These are phyloP conservation scores for Oryza coarctata DNA, from an alignment of 176 grass and related monocot genomes.

Conservation along the genomic window DNA sequence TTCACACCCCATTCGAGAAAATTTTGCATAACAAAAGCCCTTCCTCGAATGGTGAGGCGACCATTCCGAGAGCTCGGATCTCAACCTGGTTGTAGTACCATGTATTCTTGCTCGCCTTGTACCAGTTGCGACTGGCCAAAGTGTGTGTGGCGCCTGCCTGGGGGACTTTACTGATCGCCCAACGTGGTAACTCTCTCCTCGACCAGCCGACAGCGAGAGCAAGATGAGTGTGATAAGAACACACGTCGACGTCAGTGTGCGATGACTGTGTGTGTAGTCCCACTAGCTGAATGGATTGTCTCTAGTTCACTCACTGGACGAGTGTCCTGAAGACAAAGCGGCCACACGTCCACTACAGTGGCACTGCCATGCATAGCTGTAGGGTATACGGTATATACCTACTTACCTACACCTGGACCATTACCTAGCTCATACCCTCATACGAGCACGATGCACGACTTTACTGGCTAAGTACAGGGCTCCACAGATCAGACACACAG, in stretches of 20 bases:
- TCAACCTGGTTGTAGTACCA: constrained; percentile 8
- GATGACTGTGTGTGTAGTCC: not conserved
- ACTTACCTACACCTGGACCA: not conserved
- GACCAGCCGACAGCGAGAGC: not conserved
- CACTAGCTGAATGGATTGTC: not conserved
- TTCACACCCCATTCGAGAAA: not conserved
- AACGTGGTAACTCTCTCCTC: not conserved
- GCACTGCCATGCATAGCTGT: not conserved
- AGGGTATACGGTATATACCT: not conserved
- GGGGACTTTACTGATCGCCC: not conserved
- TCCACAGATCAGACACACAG: not conserved
- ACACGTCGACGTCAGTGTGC: not conserved
- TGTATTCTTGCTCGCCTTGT: constrained; percentile 1
- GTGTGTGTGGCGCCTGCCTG: constrained; percentile 26
- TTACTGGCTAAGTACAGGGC: not conserved
- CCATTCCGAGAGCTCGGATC: constrained; percentile 58
- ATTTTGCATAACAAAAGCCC: not conserved
- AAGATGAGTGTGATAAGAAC: not conserved
- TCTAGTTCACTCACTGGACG: not conserved
- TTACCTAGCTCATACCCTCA: not conserved
- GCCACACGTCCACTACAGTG: not conserved
- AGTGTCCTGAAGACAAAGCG: not conserved
- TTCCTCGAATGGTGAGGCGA: constrained; percentile 33
- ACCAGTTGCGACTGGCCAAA: constrained; percentile 27
- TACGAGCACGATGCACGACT: not conserved